Conservation (phyloP, 805 yeast species). For the Maudiozyma barnettii region DNA sequence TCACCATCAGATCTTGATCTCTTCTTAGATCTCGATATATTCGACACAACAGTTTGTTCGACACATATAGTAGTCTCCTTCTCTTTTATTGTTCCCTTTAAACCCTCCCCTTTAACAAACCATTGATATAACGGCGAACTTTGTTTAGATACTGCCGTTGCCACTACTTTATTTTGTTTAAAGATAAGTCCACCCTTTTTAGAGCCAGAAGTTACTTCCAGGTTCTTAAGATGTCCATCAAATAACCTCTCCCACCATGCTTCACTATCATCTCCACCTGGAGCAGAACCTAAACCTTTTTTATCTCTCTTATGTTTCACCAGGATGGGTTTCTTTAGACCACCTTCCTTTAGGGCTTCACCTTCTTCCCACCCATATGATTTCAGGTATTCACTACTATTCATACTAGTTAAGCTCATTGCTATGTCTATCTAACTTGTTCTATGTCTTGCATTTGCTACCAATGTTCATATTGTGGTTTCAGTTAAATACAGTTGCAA, state of each 20-base stretch:
- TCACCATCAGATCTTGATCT: constrained; percentile 11
- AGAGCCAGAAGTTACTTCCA: constrained; percentile 42
- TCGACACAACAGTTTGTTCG: constrained; percentile 5
- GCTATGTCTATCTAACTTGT: neutral
- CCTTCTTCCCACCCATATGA: constrained; percentile 92
- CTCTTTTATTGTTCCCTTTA: constrained; percentile 62
- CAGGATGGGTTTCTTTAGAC: constrained; percentile 72
- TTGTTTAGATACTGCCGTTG: constrained; percentile 38
- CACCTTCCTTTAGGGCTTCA: constrained; percentile 70
- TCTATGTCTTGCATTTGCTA: neutral
- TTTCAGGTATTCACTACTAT: constrained; percentile 60
- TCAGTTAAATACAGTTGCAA: too few relatives aligned
- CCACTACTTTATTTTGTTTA: constrained; percentile 41
- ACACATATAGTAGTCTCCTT: constrained; percentile 5
- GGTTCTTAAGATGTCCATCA: constrained; percentile 79
- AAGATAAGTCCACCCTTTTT: constrained; percentile 39
- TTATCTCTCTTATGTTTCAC: constrained; percentile 86
- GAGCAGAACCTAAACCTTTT: constrained; percentile 79
- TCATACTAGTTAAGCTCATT: constrained; percentile 38
- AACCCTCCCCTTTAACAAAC: constrained; percentile 83
- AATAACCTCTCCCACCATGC: constrained; percentile 97
- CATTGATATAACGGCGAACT: constrained; percentile 69
- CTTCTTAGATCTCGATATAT: constrained; percentile 1
- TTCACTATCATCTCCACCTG: constrained; percentile 58
- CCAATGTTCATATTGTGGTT: neutral